A percentile compares a stretch with the other conserved stretches of the same genome.
These are phyloP conservation scores for Fusarium sp. DNA, from an alignment of 2,329 filamentous ascomycete genomes.

Conservation along the genomic window DNA sequence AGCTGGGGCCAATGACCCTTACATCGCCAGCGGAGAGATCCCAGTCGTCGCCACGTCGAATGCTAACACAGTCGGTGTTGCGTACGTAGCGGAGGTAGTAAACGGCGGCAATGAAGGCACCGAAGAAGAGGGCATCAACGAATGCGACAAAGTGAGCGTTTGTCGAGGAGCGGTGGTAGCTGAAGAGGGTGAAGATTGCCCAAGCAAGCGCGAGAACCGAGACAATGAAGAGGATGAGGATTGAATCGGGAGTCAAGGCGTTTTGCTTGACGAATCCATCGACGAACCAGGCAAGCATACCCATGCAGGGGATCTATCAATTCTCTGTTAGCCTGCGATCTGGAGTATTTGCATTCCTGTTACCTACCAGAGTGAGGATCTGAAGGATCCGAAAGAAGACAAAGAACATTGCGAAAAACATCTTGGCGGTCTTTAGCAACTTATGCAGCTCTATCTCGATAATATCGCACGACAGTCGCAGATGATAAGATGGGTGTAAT, in stretches of 20 bases:
- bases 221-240: slow-evolving; percentile 75
- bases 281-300: slow-evolving; percentile 75
- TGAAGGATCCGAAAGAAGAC: slow-evolving; percentile 69
- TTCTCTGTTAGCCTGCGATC: background rate
- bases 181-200: slow-evolving; percentile 72
- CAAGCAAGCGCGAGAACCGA: slow-evolving; percentile 70
- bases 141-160: slow-evolving; percentile 71
- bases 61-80: slow-evolving; percentile 72
- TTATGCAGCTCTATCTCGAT: background rate
- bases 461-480: background rate
- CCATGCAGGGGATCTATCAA: slow-evolving; percentile 68
- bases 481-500: background rate
- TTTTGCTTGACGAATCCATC: slow-evolving; percentile 67
- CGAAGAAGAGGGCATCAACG: slow-evolving; percentile 70
- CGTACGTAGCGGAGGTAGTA: slow-evolving; percentile 69
- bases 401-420: slow-evolving; percentile 73
- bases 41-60: slow-evolving; percentile 60
- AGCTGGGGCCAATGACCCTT: slow-evolving; percentile 60
- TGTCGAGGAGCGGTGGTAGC: slow-evolving; percentile 69
- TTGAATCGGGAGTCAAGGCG: slow-evolving; percentile 67
- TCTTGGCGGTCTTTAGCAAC: slow-evolving; percentile 48
- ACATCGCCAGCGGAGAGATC: slow-evolving; percentile 70
- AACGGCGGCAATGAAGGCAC: slow-evolving; percentile 70
- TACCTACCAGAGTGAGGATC: slow-evolving; percentile 67
- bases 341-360: background rate